Conservation (phyloP, 2,329 filamentous ascomycete genomes). For the Ophiobolus disseminans region DNA sequence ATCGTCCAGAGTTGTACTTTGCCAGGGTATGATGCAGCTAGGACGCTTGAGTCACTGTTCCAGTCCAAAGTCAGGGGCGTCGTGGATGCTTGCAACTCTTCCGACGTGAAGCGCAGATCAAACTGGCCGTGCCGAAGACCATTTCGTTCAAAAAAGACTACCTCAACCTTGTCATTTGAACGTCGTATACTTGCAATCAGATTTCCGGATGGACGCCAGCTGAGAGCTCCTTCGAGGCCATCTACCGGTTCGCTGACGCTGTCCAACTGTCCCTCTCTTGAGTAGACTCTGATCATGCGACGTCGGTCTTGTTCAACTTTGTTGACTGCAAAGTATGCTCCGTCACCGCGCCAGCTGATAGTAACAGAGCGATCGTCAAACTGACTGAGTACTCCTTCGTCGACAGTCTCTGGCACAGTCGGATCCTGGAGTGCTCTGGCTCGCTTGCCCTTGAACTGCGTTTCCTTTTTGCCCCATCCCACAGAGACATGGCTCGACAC, state of each 20-base stretch:
- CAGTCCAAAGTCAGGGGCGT: constrained; percentile 74
- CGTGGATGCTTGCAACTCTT: constrained; percentile 63
- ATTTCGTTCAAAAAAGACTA: constrained; percentile 96
- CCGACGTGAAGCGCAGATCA: constrained; percentile 71
- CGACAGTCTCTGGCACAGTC: constrained; percentile 90
- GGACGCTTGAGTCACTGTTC: constrained; percentile 91
- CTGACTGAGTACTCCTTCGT: constrained; percentile 77
- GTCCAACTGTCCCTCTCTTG: constrained; percentile 86
- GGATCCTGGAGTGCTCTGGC: constrained; percentile 88
- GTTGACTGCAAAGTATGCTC: constrained; percentile 87
- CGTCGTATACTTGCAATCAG: constrained; percentile 86
- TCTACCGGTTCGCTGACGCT: constrained; percentile 96
- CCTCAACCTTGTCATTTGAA: constrained; percentile 71
- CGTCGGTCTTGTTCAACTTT: constrained; percentile 72
- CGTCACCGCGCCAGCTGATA: constrained; percentile 94
- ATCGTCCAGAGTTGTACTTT: constrained; percentile 94
- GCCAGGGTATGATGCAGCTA: constrained; percentile 79
- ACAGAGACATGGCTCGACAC: constrained; percentile 95
- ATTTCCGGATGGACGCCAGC: constrained; percentile 91
- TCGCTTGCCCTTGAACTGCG: constrained; percentile 92
- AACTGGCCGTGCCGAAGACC: constrained; percentile 97
- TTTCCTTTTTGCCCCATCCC: constrained; percentile 98
- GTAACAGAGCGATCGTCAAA: constrained; percentile 74
- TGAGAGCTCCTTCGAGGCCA: constrained; percentile 82
- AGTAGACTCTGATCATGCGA: constrained; percentile 87